A percentile compares a stretch with the other conserved stretches of the same genome.
Evolutionary conservation across 768 basidiomycete species (phyloP).

Genomic region (Hypholoma sublateritium): DNA sequence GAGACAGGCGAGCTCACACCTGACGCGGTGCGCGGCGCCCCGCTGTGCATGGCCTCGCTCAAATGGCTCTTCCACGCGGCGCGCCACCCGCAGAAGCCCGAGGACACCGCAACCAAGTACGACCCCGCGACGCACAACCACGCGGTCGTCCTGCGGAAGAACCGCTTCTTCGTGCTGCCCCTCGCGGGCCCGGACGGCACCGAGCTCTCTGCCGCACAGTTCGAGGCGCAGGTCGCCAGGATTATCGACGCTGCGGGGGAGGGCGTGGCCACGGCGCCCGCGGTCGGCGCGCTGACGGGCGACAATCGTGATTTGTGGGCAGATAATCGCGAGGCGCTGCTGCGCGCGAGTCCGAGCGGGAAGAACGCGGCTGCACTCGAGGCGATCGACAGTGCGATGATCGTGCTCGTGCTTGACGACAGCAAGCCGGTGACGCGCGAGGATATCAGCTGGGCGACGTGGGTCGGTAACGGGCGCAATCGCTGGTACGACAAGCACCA

Average conservation of each 20-base stretch:
- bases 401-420: conserved; percentile 86
- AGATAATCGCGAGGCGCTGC: conserved; percentile 62
- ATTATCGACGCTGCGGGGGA: conserved; percentile 64
- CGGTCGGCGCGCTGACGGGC: conserved; percentile 82
- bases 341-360: conserved; percentile 53
- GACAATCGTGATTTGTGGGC: conserved; percentile 93
- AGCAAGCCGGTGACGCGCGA: conserved; percentile 78
- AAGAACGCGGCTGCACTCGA: conserved; percentile 67
- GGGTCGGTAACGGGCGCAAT: conserved; percentile 90
- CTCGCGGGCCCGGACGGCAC: conserved; percentile 61
- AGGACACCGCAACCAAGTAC: conserved; percentile 84
- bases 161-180: conserved; percentile 85
- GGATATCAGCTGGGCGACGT: conserved; percentile 76
- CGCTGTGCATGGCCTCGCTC: conserved; percentile 92
- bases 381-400: conserved; percentile 87
- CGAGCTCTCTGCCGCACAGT: conserved; percentile 75
- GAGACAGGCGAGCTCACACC: conserved; percentile 86
- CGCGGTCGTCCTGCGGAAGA: conserved; percentile 87
- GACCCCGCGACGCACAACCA: conserved; percentile 76
- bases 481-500: conserved; percentile 98
- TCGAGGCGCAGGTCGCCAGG: conserved; percentile 78
- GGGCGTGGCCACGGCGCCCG: conserved; percentile 32
- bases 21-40: conserved; percentile 75
- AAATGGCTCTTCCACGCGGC: conserved; percentile 96
- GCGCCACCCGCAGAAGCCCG: conserved; percentile 82